Evolutionary conservation across 192 early-diverging fungal genomes (phyloP).

Genomic region (Coemansia sp.): DNA sequence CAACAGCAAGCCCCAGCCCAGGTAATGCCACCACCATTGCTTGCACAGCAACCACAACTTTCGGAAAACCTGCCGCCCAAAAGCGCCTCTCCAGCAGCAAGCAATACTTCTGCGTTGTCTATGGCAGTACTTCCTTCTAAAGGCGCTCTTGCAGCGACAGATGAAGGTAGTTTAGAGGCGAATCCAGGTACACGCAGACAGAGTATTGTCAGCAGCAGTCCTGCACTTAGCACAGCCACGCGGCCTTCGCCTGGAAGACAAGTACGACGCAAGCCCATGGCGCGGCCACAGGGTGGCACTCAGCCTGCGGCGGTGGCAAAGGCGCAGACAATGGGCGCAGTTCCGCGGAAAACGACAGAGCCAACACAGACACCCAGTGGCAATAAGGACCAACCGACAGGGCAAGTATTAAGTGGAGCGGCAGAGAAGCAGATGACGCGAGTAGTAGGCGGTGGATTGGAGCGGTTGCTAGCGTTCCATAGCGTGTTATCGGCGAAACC

Average conservation of each 20-base stretch:
- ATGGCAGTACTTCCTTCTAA: constrained; percentile 5
- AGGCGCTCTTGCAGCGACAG: background rate
- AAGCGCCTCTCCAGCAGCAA: constrained; percentile 16
- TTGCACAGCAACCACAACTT: background rate
- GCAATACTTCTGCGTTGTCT: constrained; percentile 25
- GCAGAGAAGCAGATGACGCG: background rate
- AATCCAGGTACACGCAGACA: background rate
- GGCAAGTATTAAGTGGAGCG: background rate
- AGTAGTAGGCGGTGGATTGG: constrained; percentile 27
- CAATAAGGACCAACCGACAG: no score
- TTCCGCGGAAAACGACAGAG: background rate
- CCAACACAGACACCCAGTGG: background rate
- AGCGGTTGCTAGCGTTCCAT: constrained; percentile 42
- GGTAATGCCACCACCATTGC: constrained; percentile 10
- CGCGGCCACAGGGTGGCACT: constrained; percentile 2
- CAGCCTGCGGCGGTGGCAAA: constrained; percentile 4
- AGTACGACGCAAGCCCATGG: constrained; percentile 6
- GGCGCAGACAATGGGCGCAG: background rate
- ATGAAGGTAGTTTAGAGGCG: background rate
- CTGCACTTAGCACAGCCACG: constrained; percentile 34
- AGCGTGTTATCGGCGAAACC: constrained; percentile 7
- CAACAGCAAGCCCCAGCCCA: constrained; percentile 15
- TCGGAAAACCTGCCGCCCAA: background rate
- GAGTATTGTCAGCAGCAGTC: constrained; percentile 20
- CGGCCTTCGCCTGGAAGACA: constrained; percentile 28